phyloP scores from a whole-genome alignment of 192 early-diverging fungal genomes.

The Coemansia sp. region DNA sequence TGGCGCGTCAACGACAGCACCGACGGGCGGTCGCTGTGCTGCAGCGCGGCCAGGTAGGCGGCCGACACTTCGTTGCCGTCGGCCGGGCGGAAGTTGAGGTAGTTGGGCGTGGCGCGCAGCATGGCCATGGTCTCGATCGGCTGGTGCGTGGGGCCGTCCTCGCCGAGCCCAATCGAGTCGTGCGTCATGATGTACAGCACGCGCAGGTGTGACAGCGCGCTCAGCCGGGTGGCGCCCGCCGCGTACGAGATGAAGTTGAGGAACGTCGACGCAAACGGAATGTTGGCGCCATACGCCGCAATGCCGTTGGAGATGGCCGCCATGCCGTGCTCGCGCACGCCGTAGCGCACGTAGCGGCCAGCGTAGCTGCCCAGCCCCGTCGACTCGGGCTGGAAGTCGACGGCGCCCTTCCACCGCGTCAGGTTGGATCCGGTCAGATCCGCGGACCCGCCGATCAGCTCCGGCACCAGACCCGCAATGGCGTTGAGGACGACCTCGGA shows the following conservation, averaged over 20 bases:
- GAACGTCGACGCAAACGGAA: constrained; percentile 90
- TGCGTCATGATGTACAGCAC: constrained; percentile 99
- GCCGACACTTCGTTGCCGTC: constrained; percentile 95
- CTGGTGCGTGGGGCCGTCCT: constrained; percentile 99
- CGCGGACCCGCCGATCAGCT: constrained; percentile 93
- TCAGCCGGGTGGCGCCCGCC: constrained; percentile 84
- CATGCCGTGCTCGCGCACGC: constrained; percentile 99
- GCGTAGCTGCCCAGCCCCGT: constrained; percentile 78
- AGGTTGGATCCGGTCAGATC: constrained; percentile 97
- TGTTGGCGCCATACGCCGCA: constrained; percentile 79
- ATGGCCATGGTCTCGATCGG: constrained; percentile 93
- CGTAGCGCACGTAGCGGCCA: constrained; percentile 91
- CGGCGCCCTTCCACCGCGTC: constrained; percentile 94
- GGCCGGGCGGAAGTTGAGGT: constrained; percentile 85
- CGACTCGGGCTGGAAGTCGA: constrained; percentile 84
- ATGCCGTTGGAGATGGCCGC: constrained; percentile 93
- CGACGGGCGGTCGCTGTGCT: constrained; percentile 70
- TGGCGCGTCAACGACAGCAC: constrained; percentile 91
- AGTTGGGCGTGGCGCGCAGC: constrained; percentile 89
- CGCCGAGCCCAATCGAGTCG: constrained; percentile 98
- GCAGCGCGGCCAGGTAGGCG: constrained; percentile 81
- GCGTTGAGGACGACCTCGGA: constrained; percentile 85
- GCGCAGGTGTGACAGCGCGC: constrained; percentile 85
- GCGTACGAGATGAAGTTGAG: constrained; percentile 90
- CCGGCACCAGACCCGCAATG: constrained; percentile 78